Base-by-base conservation (phyloP, 805 yeast species). In the Metschnikowia gelsemii region DNA sequence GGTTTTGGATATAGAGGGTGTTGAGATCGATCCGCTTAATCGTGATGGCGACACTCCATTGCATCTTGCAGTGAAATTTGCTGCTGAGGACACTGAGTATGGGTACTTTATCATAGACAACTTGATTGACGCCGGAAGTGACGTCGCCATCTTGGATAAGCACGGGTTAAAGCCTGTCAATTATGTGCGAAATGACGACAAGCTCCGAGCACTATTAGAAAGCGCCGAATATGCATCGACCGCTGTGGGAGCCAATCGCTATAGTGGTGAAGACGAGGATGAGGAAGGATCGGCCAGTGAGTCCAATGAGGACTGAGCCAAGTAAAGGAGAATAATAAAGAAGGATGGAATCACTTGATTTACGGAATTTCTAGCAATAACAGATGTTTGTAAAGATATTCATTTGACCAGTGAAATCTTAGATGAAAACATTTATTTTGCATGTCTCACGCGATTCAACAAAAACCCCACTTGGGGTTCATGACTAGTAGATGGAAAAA, bases 101-200 rank as follows among this genome's bases (percentile, higher is more conserved):
- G 96, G 96, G 0, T 67, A 73, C 18, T 87, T 82, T 51, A 71
- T 89, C 24, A 79, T 82, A 9, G 95, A 87, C 55, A 84, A 83
- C 59, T 74, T 93, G 47, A 68, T 93, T 29, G 96, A 90, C 55
- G 96, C 95, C 21, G 98, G 99, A 2, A 82, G 93, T 1, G 93
- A 90, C 63, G 87, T 95, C 2, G 71, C 66, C 36, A 56, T 65
- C 28, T 51, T 51, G 18, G 71, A 69, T 50, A 55, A 46, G 19
- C 69, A 72, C 28, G 87, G 87, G 18, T 75, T 82, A 54, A 86
- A 78, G 52, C 95, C 98, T 5, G 72, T 84, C 28, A 88, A 87
- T 51, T 70, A 89, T 45, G 82, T 78, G 12, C 70, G 71, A 17
- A 78, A 81, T 12, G 68, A 80, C 44, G 76, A 71, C 2, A 74